Evolutionary conservation across 768 basidiomycete species (phyloP), one percentile per base, ranked within the genome.

Genomic region (Hydnomerulius pinastri): DNA sequence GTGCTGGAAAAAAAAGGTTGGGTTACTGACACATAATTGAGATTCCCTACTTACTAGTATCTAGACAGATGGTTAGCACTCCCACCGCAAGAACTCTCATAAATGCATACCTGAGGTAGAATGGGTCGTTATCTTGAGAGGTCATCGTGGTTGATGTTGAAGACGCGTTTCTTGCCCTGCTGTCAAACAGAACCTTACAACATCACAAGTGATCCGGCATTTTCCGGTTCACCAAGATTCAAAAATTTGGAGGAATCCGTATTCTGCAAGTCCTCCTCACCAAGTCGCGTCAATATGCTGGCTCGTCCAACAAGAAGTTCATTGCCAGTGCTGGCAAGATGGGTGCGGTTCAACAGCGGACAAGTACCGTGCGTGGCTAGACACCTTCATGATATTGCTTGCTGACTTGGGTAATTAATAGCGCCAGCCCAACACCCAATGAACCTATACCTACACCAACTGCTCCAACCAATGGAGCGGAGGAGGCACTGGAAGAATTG

Each of bases 81-180:
- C 36, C 53, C 12, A 46, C 25, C 18, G 49, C n/a, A 4, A 6
- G 33, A 2, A n/a, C n/a, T n/a, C 4, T 15, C 18, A 28, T 6
- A 1, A 2, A 29, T 28, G 63, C 77, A 17, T 68, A 86, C 88
- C 88, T 80, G 54, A 90, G 76, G 69, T 90, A 91, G 70, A 91
- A 91, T 2, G 87, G 87, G 61, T 91, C 88, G 57, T 78, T 85
- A 55, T 87, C 86, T 15, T 69, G 48, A 21, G 59, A 57, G 43
- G 54, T 51, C 58, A 68, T 68, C 42, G 56, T 56, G 49, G 57
- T 33, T 11, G 43, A 28, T 42, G 59, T 62, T 39, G 42, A 60
- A 59, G 43, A 49, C 11, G 38, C 27, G 39, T 46, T 36, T 46
- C 20, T 21, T 28, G 35, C 4, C 23, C 43, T n/a, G 30, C n/a